These are phyloP conservation scores for Echeveria elegans DNA, from an alignment of 164 flowering plant species.

Conservation along the genomic window DNA sequence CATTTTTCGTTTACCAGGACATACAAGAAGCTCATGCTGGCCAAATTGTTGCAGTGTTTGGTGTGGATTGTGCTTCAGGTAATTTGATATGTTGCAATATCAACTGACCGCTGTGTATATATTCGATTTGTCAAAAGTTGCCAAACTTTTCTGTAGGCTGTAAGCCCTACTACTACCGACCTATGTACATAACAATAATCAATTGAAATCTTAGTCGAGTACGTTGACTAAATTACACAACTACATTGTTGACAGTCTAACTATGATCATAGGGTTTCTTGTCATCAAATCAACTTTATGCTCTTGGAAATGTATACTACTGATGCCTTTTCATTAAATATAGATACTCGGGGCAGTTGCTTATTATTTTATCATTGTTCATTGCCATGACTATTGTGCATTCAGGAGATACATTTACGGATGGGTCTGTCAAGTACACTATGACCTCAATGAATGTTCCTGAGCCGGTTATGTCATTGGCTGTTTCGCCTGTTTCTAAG, in stretches of 20 bases:
- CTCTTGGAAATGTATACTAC: background rate
- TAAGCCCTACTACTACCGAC: background rate
- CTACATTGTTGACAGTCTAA: background rate
- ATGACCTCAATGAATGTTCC: slow-evolving; percentile 99
- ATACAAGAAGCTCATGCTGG: slow-evolving; percentile 99
- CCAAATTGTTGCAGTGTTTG: slow-evolving; percentile 99
- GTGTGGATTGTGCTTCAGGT: slow-evolving; percentile 99
- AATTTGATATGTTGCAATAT: background rate
- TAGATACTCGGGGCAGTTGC: background rate
- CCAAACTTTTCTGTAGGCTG: background rate
- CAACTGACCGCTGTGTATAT: too few species aligned
- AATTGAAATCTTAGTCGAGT: background rate
- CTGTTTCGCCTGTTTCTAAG: slow-evolving; percentile 89
- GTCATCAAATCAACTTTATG: background rate
- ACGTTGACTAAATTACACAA: background rate
- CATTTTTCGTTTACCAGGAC: slow-evolving; percentile 40
- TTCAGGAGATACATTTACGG: slow-evolving; percentile 94
- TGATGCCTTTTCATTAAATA: background rate
- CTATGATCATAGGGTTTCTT: background rate
- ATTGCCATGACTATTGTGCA: slow-evolving; percentile 1
- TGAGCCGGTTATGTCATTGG: slow-evolving; percentile 99
- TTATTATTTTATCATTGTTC: background rate
- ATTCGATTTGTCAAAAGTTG: background rate
- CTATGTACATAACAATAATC: background rate
- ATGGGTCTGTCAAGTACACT: slow-evolving; percentile 87